These are phyloP conservation scores for Scutellaria galericulata DNA, from an alignment of 257 asterid genomes.

Conservation along the genomic window DNA sequence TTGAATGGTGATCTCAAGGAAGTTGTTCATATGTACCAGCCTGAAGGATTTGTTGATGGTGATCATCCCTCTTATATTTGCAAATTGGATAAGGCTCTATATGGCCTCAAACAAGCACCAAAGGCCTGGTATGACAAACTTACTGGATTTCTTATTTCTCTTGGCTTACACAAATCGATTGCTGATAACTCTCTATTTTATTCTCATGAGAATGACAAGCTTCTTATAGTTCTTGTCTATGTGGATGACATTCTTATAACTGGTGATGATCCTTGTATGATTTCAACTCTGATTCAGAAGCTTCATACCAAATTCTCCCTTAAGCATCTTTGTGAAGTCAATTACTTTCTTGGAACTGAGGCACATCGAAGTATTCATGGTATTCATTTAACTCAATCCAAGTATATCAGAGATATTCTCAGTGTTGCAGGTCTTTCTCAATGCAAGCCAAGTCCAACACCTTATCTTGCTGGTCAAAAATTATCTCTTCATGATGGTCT, in stretches of 20 bases:
- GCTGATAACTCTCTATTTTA: background rate
- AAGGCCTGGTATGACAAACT: background rate
- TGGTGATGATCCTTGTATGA: background rate
- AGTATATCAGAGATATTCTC: no score
- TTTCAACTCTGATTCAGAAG: background rate
- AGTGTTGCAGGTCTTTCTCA: no score
- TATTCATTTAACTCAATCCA: no score
- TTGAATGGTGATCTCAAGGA: background rate
- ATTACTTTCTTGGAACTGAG: background rate
- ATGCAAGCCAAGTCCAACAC: background rate
- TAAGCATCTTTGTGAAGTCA: background rate
- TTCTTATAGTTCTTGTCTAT: background rate
- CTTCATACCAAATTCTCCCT: background rate
- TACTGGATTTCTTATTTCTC: fast-evolving
- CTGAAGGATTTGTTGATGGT: background rate
- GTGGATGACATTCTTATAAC: background rate
- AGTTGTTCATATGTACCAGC: background rate
- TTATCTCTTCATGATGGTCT: background rate
- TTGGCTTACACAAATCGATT: background rate
- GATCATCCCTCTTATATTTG: background rate
- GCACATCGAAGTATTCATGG: background rate
- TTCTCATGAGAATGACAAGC: fast-evolving
- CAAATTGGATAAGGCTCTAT: background rate
- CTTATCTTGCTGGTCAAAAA: background rate
- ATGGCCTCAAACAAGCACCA: background rate